Evolutionary conservation across 495 filamentous ascomycete genomes (phyloP), one percentile per base, ranked within the genome.

Genomic region (Trichoderma asperelloides): DNA sequence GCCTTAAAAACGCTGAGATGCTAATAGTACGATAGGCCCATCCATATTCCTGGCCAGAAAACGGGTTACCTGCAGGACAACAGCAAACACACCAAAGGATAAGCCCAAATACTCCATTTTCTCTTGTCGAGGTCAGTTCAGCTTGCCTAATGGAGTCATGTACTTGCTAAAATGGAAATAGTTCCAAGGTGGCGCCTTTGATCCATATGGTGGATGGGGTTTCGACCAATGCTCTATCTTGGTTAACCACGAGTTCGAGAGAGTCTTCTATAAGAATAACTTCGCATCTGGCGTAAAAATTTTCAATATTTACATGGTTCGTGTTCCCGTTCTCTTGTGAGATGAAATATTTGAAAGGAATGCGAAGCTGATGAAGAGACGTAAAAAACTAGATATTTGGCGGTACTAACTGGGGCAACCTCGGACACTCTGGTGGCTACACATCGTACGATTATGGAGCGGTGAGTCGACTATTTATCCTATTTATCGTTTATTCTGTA

Each of bases 331-430:
- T 23, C 64, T 66, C 2, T 18, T 15, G n/a, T 8, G 65, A 64
- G 62, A 67, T 73, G 71, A 8, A 3, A 5, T 51, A 0, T 11
- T 21, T 8, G 7, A 21, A 18, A 45, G n/a, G 47, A 18, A 23
- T 21, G 18, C 0, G 16, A 18, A 15, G 18, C 13, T 23, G 11
- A 11, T 51, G 47, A 60, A 28, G 11, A 73, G 41, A 55, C 27
- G 30, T 45, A 40, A 43, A 49, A 68, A 45, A 47, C 47, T 27
- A 87, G 86, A 85, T 78, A 1, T 89, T 80, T 57, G 89, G 90
- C 41, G 89, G 88, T n/a, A 91, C 89, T 2, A 95, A 94, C 74
- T 94, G 90, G 91, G 91, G 91, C 15, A 93, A 93, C 70, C 74
- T 93, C 37, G 90, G 90, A 0, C 82, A 89, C 69, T 83, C 88